Evolutionary conservation across 495 filamentous ascomycete genomes (phyloP).

Genomic region (Xylaria bambusicola): DNA sequence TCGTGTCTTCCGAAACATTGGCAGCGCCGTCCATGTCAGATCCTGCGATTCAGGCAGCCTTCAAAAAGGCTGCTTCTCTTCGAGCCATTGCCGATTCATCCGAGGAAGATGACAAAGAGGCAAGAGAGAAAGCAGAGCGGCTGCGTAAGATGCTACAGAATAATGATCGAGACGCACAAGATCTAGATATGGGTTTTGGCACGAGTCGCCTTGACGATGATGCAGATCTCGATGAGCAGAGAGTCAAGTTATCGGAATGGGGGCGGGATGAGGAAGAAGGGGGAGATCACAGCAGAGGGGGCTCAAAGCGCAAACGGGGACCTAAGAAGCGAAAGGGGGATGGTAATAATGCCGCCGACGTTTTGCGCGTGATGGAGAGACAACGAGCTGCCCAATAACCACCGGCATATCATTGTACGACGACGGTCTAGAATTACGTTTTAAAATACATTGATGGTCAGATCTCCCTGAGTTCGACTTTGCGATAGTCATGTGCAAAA

Average conservation of each 20-base stretch:
- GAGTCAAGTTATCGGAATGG: constrained; percentile 70
- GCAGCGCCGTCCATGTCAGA: constrained; percentile 64
- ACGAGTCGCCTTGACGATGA: constrained; percentile 79
- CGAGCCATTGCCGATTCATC: constrained; percentile 50
- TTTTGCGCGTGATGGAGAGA: constrained; percentile 76
- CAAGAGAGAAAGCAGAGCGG: constrained; percentile 58
- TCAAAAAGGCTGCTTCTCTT: constrained; percentile 80
- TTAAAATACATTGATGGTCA: background rate
- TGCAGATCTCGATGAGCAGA: constrained; percentile 63
- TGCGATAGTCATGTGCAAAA: background rate
- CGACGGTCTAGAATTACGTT: background rate
- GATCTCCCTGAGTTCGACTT: background rate
- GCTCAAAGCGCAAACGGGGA: constrained; percentile 72
- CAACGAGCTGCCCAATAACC: constrained; percentile 37
- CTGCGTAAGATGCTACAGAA: constrained; percentile 74
- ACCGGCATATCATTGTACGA: background rate
- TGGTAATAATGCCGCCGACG: constrained; percentile 76
- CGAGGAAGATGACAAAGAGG: constrained; percentile 45
- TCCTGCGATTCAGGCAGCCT: constrained; percentile 76
- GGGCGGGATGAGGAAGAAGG: constrained; percentile 56
- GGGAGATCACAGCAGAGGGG: constrained; percentile 46
- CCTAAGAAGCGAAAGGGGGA: constrained; percentile 87
- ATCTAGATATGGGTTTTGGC: constrained; percentile 94
- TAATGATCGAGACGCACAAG: constrained; percentile 80
- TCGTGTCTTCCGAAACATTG: constrained; percentile 46